These are phyloP conservation scores for Cyberlindnera xylosilytica DNA, from an alignment of 805 yeast genomes.

Conservation along the genomic window DNA sequence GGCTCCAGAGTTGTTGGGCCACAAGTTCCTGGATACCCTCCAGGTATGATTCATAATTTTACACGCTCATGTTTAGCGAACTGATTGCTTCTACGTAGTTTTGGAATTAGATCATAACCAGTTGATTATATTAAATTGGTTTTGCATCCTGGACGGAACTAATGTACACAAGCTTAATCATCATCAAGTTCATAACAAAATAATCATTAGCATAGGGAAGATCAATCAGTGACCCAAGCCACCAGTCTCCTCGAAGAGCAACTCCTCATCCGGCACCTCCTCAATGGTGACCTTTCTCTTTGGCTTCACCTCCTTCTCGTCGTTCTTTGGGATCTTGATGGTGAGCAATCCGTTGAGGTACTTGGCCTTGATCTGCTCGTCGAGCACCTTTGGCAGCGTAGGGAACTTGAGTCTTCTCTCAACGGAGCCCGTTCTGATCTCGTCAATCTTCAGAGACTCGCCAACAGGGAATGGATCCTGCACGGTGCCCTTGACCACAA, in stretches of 20 bases:
- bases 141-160: too few relatives aligned
- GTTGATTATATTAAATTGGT: too few relatives aligned
- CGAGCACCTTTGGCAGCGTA: slow-evolving; percentile 47
- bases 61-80: background rate
- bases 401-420: slow-evolving; percentile 58
- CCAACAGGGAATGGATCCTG: slow-evolving; percentile 21
- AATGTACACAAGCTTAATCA: background rate
- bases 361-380: slow-evolving; percentile 51
- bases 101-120: too few relatives aligned
- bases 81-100: background rate
- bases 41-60: background rate
- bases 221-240: slow-evolving; percentile 13
- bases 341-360: slow-evolving; percentile 53
- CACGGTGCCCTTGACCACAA: slow-evolving; percentile 48
- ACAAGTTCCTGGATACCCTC: slow-evolving; percentile 47
- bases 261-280: slow-evolving; percentile 48
- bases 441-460: slow-evolving; percentile 43
- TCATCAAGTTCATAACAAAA: background rate
- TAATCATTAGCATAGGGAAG: background rate
- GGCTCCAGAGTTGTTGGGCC: slow-evolving; percentile 65
- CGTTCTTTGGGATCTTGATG: slow-evolving; percentile 46
- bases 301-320: slow-evolving; percentile 33
- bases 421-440: slow-evolving; percentile 54
- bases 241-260: slow-evolving; percentile 35
- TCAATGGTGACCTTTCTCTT: slow-evolving; percentile 45